These are phyloP conservation scores for Fusarium annulatum DNA, from an alignment of 2,329 filamentous ascomycete species.

Conservation along the genomic window DNA sequence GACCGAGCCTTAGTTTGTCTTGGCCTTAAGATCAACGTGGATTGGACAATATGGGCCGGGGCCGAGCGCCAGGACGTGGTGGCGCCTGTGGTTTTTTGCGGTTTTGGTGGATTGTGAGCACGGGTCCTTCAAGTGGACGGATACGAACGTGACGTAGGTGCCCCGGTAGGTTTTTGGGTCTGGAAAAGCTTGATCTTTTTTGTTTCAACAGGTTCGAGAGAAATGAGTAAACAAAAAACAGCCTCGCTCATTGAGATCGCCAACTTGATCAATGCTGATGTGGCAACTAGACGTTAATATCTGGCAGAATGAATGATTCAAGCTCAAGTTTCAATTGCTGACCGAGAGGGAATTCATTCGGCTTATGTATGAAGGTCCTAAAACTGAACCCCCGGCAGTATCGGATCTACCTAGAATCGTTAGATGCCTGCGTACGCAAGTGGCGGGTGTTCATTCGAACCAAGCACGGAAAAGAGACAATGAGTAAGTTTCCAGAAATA, in stretches of 20 bases:
- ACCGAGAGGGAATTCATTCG: conserved; percentile 11
- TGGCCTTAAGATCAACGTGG: conserved; percentile 8
- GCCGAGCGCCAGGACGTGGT: conserved; percentile 11
- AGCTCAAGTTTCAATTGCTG: conserved; percentile 13
- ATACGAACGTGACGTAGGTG: conserved; percentile 31
- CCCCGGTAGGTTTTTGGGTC: background rate
- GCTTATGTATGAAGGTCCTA: conserved; percentile 29
- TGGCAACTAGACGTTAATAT: background rate
- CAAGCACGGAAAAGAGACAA: background rate
- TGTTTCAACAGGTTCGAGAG: background rate
- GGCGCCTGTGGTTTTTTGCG: conserved; percentile 13
- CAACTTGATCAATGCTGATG: conserved; percentile 7
- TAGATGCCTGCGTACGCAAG: conserved; percentile 34
- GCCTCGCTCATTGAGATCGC: conserved; percentile 25
- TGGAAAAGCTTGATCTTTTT: conserved; percentile 32
- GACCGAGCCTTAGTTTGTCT: conserved; percentile 29
- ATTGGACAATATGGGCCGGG: conserved; percentile 16
- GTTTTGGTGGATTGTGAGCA: conserved; percentile 20
- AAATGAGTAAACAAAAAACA: conserved; percentile 18
- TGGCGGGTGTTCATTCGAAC: conserved; percentile 28
- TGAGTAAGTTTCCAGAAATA: conserved; percentile 33
- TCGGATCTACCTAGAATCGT: conserved; percentile 31
- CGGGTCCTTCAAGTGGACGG: conserved; percentile 20
- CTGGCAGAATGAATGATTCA: background rate
- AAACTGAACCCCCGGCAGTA: conserved; percentile 24